Evolutionary conservation across 2,329 filamentous ascomycete species (phyloP), one percentile per base, ranked within the genome.

Genomic region (Curvularia sp.): DNA sequence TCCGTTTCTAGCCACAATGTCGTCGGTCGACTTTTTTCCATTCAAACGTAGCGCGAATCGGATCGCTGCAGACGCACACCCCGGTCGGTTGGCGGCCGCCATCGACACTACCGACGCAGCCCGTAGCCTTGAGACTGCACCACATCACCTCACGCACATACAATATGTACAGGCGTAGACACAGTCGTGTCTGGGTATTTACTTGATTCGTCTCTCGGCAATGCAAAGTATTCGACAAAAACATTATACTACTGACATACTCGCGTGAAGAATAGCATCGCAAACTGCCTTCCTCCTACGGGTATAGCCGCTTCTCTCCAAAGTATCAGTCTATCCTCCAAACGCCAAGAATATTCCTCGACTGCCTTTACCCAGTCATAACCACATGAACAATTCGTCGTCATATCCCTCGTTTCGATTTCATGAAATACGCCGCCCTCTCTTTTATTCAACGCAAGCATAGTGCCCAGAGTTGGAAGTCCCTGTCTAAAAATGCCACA

Each of bases 11-110:
- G 55, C 51, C 55, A 58, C 55, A 51, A 54, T 55, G 57, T 55
- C 54, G 57, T 61, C 51, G 58, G 61, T 57, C 58, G 58, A 61
- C 61, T 61, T 61, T 61, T 63, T 55, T 38, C 35, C 52, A 61
- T 50, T 31, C 38, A 55, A 44, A 38, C 58, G 56, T 58, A 58
- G 61, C 61, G 61, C 58, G 46, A 48, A 56, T 58, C 61, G 53
- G 55, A 55, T 56, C 58, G 48, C 53, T 50, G 18, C 44, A 54
- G 50, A 50, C 58, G 48, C 46, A 55, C 30, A 60, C 57, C 57
- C 53, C 46, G 54, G 53, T 59, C 57, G 20, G 33, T 35, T 49
- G 52, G 48, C 53, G 47, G 42, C 57, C 28, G 46, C 22, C 57
- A 59, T 56, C 53, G 48, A 59, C 46, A 59, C 57, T 52, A 53